These are phyloP conservation scores for Cyberlindnera samutprakarnensis DNA, from an alignment of 805 yeast genomes.

Conservation along the genomic window DNA sequence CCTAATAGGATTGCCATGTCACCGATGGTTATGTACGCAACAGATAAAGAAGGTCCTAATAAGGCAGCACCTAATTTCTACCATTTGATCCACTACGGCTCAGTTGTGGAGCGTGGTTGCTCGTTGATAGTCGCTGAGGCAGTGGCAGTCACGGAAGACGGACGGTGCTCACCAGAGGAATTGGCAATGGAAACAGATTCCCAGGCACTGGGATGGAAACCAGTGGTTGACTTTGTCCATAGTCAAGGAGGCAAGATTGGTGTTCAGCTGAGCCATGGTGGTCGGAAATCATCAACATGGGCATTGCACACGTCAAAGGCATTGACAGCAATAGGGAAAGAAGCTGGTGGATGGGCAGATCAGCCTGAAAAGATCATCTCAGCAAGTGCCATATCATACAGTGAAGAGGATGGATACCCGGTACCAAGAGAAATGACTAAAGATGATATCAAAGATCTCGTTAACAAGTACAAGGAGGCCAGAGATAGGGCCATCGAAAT, in stretches of 20 bases:
- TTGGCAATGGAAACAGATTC: conserved; percentile 44
- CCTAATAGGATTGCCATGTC: conserved; percentile 49
- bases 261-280: conserved; percentile 49
- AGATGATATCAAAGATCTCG: conserved; percentile 33
- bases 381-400: conserved; percentile 32
- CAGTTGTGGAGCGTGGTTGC: conserved; percentile 40
- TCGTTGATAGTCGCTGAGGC: conserved; percentile 43
- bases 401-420: conserved; percentile 11
- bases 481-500: conserved; percentile 41
- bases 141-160: conserved; percentile 31
- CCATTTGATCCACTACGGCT: conserved; percentile 43
- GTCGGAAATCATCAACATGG: conserved; percentile 37
- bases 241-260: conserved; percentile 39
- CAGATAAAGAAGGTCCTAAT: conserved; percentile 22
- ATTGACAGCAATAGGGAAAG: conserved; percentile 1
- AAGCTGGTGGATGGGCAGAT: conserved; percentile 1
- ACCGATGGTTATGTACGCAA: conserved; percentile 49
- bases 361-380: conserved; percentile 28
- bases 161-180: conserved; percentile 37
- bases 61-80: conserved; percentile 35
- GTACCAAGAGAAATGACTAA: conserved; percentile 36
- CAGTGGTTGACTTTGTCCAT: conserved; percentile 38
- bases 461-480: conserved; percentile 35
- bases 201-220: conserved; percentile 34
- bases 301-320: conserved; percentile 20